Conservation (phyloP, 2,329 filamentous ascomycete species). For the Fusarium decemcellulare region DNA sequence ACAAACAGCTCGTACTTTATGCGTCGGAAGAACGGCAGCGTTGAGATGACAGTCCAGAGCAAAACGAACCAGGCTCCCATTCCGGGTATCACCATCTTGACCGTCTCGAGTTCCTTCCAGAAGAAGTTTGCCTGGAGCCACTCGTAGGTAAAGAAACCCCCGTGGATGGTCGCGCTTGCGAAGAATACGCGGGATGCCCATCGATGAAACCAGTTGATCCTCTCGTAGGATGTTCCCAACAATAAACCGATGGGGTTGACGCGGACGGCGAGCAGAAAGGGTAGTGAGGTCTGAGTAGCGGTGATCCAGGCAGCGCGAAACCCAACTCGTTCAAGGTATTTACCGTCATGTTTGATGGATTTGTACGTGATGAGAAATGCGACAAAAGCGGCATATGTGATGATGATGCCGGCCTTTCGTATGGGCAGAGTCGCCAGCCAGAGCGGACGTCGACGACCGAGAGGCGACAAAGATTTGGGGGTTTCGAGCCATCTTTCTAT, state of each 20-base stretch:
- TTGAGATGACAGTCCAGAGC: constrained; percentile 44
- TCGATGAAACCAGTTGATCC: constrained; percentile 46
- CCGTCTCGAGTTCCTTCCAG: constrained; percentile 43
- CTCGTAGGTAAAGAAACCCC: constrained; percentile 42
- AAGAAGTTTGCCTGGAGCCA: constrained; percentile 45
- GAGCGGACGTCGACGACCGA: constrained; percentile 18
- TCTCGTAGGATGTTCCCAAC: constrained; percentile 44
- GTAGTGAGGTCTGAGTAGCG: constrained; percentile 40
- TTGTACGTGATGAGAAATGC: constrained; percentile 43
- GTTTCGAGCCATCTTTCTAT: constrained; percentile 36
- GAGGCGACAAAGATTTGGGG: constrained; percentile 20
- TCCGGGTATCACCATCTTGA: constrained; percentile 46
- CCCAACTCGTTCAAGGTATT: constrained; percentile 43
- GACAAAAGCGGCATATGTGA: constrained; percentile 39
- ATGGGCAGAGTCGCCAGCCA: constrained; percentile 35
- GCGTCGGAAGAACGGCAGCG: constrained; percentile 41
- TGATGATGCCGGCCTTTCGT: constrained; percentile 29
- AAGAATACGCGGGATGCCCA: constrained; percentile 44
- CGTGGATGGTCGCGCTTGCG: constrained; percentile 44
- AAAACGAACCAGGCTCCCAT: constrained; percentile 46
- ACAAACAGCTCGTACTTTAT: constrained; percentile 49
- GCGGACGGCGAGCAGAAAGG: constrained; percentile 42
- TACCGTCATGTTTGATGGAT: constrained; percentile 46
- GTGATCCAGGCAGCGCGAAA: constrained; percentile 48
- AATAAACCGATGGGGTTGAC: constrained; percentile 43